These are phyloP conservation scores for Paecilomyces niveus DNA, from an alignment of 2,329 filamentous ascomycete species.

Conservation along the genomic window DNA sequence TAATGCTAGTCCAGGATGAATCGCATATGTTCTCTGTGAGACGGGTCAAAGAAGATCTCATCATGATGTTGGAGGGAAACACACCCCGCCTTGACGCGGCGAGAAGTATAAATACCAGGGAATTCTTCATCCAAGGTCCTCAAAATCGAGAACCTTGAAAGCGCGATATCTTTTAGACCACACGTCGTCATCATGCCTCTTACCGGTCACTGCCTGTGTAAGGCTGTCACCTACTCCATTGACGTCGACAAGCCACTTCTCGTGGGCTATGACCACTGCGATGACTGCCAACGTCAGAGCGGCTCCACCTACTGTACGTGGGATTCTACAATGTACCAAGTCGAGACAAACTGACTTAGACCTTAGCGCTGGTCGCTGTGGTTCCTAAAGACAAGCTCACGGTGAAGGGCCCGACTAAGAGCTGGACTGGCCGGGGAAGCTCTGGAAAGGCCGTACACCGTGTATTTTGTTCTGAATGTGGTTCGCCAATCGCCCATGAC, in stretches of 20 bases:
- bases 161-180: background rate
- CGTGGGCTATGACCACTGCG: constrained; percentile 63
- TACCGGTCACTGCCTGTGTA: constrained; percentile 64
- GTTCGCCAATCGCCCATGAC: constrained; percentile 63
- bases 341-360: background rate
- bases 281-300: constrained; percentile 64
- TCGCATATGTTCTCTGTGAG: background rate
- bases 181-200: constrained; percentile 50
- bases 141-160: constrained; percentile 20
- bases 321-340: background rate
- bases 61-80: background rate
- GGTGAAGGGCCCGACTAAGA: constrained; percentile 59
- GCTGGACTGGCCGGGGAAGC: constrained; percentile 51
- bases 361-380: constrained; percentile 54
- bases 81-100: background rate
- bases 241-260: constrained; percentile 34
- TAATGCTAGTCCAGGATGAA: background rate
- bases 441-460: constrained; percentile 60
- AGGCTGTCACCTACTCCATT: constrained; percentile 62
- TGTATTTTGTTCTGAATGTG: constrained; percentile 63
- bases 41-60: background rate
- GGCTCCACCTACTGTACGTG: constrained; percentile 57
- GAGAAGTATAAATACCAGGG: constrained; percentile 16
- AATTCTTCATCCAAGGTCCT: constrained; percentile 15
- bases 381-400: constrained; percentile 60